Percentiles rank a stretch among this genome's conserved stretches.
These are phyloP conservation scores for Berberis vulgaris DNA, from an alignment of 164 flowering plant species.

Conservation along the genomic window DNA sequence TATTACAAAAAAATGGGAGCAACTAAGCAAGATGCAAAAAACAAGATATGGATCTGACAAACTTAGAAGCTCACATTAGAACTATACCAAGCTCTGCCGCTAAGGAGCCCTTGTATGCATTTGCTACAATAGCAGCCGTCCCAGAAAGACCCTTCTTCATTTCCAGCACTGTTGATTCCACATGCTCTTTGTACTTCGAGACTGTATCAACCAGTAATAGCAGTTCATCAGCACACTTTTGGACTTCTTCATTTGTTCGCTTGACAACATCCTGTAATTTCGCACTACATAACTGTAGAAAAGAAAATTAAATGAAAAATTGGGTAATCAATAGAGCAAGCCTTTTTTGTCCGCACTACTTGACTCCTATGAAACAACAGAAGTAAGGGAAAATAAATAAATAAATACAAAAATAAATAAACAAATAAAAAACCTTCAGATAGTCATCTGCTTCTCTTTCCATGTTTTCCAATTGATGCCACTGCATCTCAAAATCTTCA, in stretches of 20 bases:
- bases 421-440: constrained; percentile 35
- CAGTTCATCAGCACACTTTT: constrained; percentile 48
- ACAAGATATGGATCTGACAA: too few relatives aligned
- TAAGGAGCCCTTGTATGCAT: constrained; percentile 35
- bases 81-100: constrained; percentile 13
- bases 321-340: not conserved
- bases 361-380: not conserved
- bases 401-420: not conserved
- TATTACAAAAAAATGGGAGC: too few relatives aligned
- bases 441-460: constrained; percentile 56
- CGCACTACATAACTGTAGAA: constrained; percentile 30
- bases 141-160: constrained; percentile 41
- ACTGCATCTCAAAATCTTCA: constrained; percentile 40
- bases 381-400: not conserved
- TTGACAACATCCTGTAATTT: constrained; percentile 41
- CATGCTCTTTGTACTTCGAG: constrained; percentile 56
- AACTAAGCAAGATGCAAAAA: too few relatives aligned
- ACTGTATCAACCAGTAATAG: constrained; percentile 53
- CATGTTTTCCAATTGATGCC: constrained; percentile 27
- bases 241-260: constrained; percentile 53
- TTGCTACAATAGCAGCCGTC: constrained; percentile 38
- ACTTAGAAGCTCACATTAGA: too few relatives aligned
- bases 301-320: not conserved
- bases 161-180: constrained; percentile 37
- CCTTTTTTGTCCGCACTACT: not conserved